Conservation (phyloP, 208 protist species). For the Wallacemonas sp. region DNA sequence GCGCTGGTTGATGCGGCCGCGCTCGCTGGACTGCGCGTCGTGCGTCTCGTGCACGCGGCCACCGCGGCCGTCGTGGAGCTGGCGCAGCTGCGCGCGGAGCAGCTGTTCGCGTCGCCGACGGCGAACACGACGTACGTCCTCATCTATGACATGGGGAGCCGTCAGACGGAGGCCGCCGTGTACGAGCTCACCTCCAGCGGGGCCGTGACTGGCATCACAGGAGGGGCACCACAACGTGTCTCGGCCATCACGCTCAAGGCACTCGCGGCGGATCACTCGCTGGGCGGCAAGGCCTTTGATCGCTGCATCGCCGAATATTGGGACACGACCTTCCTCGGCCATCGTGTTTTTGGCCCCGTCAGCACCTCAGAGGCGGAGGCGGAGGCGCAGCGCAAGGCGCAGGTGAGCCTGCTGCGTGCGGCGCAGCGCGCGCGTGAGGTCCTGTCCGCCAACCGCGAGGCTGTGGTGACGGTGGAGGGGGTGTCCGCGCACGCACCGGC, state of each 20-base stretch:
- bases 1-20: conserved; percentile 88
- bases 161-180: conserved; percentile 73
- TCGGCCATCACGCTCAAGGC: conserved; percentile 44
- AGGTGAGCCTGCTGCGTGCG: conserved; percentile 74
- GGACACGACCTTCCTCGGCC: conserved; percentile 56
- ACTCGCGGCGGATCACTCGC: conserved; percentile 45
- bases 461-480: conserved; percentile 79
- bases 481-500: conserved; percentile 17
- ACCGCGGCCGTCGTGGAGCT: conserved; percentile 78
- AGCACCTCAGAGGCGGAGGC: no score
- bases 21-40: conserved; percentile 75
- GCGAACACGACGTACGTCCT: conserved; percentile 45
- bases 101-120: conserved; percentile 36
- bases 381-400: conserved; percentile 49
- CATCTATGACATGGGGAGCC: conserved; percentile 88
- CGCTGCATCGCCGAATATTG: conserved; percentile 82
- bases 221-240: conserved; percentile 8
- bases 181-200: conserved; percentile 40
- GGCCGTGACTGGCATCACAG: no score
- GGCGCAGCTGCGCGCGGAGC: conserved; percentile 46
- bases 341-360: conserved; percentile 22
- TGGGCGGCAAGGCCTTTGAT: conserved; percentile 91
- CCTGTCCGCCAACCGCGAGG: conserved; percentile 89
- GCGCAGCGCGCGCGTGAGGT: conserved; percentile 83
- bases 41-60: conserved; percentile 82